Evolutionary conservation across 2,329 filamentous ascomycete species (phyloP).

Genomic region (Botrytis fabae): DNA sequence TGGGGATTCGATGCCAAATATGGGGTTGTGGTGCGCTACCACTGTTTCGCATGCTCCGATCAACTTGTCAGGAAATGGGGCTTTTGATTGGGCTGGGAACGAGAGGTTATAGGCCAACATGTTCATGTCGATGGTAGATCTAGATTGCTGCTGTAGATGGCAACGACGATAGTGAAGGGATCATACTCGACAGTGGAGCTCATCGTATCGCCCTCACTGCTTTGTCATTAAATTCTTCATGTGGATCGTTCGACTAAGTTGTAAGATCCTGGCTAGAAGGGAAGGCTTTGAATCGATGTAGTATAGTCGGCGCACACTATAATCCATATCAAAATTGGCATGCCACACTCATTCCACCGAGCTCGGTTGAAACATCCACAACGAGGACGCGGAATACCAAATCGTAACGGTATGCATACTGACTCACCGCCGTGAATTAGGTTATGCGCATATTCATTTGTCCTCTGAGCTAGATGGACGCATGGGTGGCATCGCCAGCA

Average conservation of each 20-base stretch:
- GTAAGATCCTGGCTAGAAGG: neutral
- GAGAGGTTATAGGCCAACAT: neutral
- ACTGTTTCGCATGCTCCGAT: constrained; percentile 9
- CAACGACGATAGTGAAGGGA: neutral
- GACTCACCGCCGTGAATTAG: neutral
- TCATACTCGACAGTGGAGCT: neutral
- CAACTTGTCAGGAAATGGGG: neutral
- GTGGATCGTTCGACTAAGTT: neutral
- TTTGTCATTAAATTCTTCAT: neutral
- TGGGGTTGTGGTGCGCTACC: neutral
- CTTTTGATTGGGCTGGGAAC: constrained; percentile 16
- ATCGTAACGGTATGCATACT: neutral
- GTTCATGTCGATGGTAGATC: neutral
- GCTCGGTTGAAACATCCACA: neutral
- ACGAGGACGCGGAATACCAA: neutral
- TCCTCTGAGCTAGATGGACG: neutral
- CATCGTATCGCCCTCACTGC: neutral
- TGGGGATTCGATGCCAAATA: neutral
- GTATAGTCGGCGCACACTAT: neutral
- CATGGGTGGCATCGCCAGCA: neutral
- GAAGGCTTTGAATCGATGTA: neutral
- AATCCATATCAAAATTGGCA: neutral
- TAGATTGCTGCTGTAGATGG: neutral
- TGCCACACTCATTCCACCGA: neutral
- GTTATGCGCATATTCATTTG: neutral